Evolutionary conservation across 305 asterid genomes (phyloP).

Genomic region (Solanum hybrid): DNA sequence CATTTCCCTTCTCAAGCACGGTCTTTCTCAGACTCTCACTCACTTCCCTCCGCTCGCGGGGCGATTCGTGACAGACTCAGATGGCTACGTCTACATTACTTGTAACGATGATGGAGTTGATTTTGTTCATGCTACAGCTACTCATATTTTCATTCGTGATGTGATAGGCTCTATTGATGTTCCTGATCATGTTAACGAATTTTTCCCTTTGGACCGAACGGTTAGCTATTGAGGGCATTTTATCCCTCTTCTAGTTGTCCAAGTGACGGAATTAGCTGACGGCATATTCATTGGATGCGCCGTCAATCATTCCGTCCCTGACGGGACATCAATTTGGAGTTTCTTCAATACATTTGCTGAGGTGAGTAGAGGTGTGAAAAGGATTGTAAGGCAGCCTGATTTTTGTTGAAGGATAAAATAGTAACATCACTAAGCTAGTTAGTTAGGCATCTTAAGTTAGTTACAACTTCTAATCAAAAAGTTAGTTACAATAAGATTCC

Average conservation of each 20-base stretch:
- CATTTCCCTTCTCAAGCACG: slow-evolving; percentile 6
- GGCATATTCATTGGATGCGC: slow-evolving; percentile 43
- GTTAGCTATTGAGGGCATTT: slow-evolving; percentile 33
- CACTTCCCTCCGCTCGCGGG: slow-evolving; percentile 19
- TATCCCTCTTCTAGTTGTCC: slow-evolving; percentile 30
- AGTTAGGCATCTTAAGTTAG: too few relatives aligned
- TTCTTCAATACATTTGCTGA: slow-evolving; percentile 35
- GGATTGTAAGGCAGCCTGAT: slow-evolving; percentile 9
- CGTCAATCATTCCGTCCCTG: slow-evolving; percentile 35
- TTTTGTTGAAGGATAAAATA: too few relatives aligned
- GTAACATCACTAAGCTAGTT: too few relatives aligned
- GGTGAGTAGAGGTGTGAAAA: slow-evolving; percentile 12
- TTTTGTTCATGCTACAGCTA: slow-evolving; percentile 1
- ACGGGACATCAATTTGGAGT: slow-evolving; percentile 44
- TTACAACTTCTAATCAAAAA: too few relatives aligned
- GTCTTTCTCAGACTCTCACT: slow-evolving; percentile 9
- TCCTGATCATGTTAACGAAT: slow-evolving; percentile 15
- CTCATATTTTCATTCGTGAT: background rate
- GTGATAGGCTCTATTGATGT: background rate
- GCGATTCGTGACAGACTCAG: background rate
- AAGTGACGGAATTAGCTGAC: slow-evolving; percentile 35
- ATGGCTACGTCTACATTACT: background rate
- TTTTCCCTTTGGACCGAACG: slow-evolving; percentile 26
- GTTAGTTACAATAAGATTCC: too few relatives aligned
- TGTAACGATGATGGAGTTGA: slow-evolving; percentile 17